A percentile compares a stretch with the other conserved stretches of the same genome.
Evolutionary conservation across 164 flowering plant genomes (phyloP).

Genomic region (Umbellularia californica): DNA sequence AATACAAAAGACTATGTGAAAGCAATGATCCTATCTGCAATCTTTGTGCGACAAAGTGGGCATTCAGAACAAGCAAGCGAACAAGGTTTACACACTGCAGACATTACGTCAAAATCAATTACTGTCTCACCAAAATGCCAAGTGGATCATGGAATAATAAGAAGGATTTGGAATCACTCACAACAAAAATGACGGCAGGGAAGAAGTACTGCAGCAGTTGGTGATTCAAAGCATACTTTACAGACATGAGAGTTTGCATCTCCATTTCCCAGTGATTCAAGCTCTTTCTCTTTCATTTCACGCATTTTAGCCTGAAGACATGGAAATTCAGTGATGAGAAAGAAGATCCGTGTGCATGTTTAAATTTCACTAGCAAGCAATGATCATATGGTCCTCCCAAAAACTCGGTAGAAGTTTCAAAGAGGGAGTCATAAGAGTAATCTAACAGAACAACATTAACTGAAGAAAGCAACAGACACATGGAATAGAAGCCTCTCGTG

Average conservation of each 20-base stretch:
- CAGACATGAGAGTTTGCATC: constrained; percentile 84
- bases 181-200: constrained; percentile 98
- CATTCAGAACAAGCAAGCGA: constrained; percentile 95
- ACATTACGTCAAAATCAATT: not conserved
- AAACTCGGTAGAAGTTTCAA: too few relatives aligned
- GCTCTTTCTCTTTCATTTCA: constrained; percentile 90
- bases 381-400: too few relatives aligned
- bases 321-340: not conserved
- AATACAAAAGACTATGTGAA: constrained; percentile 45
- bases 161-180: constrained; percentile 31
- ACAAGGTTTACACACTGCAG: constrained; percentile 95
- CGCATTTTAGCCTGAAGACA: constrained; percentile 77
- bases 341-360: not conserved
- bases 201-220: constrained; percentile 90
- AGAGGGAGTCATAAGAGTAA: too few relatives aligned
- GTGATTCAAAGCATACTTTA: constrained; percentile 89
- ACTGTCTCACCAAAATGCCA: not conserved
- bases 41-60: constrained; percentile 86
- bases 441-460: too few relatives aligned
- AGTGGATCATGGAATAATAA: not conserved
- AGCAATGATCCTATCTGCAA: constrained; percentile 85
- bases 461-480: too few relatives aligned
- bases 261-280: constrained; percentile 46
- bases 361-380: too few relatives aligned
- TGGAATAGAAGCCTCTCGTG: too few relatives aligned